Percentiles rank a stretch among this genome's conserved stretches.
Evolutionary conservation across 768 basidiomycete species (phyloP).

Genomic region (Pisolithus tinctorius): DNA sequence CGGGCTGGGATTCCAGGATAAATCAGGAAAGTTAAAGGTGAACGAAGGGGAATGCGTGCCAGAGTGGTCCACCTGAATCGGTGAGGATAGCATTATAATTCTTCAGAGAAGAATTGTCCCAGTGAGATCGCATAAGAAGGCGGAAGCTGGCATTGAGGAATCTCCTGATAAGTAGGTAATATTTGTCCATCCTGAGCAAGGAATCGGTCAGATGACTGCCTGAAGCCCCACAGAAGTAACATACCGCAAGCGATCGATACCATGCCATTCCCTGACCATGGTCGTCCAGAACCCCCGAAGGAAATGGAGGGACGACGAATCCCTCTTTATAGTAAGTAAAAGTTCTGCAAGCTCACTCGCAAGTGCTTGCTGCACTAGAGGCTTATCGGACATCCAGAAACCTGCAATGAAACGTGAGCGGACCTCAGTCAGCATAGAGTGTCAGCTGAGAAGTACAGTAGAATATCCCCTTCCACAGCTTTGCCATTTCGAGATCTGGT

Average conservation of each 20-base stretch:
- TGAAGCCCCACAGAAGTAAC: conserved; percentile 13
- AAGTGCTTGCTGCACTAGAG: conserved; percentile 88
- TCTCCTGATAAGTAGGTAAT: conserved; percentile 88
- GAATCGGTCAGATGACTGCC: conserved; percentile 4
- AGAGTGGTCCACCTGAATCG: conserved; percentile 69
- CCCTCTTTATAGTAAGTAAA: conserved; percentile 57
- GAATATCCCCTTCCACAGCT: conserved; percentile 96
- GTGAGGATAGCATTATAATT: conserved; percentile 68
- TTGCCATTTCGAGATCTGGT: conserved; percentile 73
- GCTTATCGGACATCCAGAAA: conserved; percentile 99
- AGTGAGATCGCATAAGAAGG: conserved; percentile 62
- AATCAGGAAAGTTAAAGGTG: conserved; percentile 1
- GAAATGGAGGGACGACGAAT: conserved; percentile 61
- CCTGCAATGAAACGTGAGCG: conserved; percentile 39
- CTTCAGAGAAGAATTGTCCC: conserved; percentile 50
- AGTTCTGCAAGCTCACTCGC: conserved; percentile 82
- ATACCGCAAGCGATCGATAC: conserved; percentile 85
- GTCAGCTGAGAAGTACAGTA: conserved; percentile 57
- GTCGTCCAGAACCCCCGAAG: conserved; percentile 88
- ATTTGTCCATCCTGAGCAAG: conserved; percentile 82
- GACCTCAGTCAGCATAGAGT: background rate
- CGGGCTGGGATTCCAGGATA: conserved; percentile 37
- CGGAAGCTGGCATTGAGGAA: conserved; percentile 84
- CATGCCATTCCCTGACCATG: conserved; percentile 88
- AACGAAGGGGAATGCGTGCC: conserved; percentile 39